These are phyloP conservation scores for Saraca asoca DNA, from an alignment of 331 rosid species.

Conservation along the genomic window DNA sequence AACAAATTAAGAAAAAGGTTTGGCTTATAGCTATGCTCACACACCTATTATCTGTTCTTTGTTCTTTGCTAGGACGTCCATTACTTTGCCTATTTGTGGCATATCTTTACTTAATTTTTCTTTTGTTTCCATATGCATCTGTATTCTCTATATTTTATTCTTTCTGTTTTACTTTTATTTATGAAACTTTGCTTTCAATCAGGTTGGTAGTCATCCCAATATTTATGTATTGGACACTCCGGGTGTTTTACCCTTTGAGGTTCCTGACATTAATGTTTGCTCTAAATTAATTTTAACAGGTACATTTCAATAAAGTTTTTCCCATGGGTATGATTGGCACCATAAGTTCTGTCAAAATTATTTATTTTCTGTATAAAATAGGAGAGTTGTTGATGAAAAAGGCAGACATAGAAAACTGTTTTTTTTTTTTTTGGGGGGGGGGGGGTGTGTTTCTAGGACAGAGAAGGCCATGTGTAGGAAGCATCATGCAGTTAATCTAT, in stretches of 20 bases:
- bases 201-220: slow-evolving; percentile 97
- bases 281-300: slow-evolving; percentile 84
- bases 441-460: no score
- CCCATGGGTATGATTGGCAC: neutral
- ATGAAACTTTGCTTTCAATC: slow-evolving; percentile 29
- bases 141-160: neutral
- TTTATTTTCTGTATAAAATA: neutral
- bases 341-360: no score
- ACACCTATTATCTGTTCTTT: slow-evolving; percentile 8
- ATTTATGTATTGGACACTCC: slow-evolving; percentile 85
- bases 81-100: neutral
- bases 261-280: slow-evolving; percentile 56
- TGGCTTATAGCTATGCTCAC: neutral
- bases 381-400: neutral
- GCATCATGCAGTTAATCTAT: no score
- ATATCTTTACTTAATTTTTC: neutral
- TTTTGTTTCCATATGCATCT: neutral
- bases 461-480: no score
- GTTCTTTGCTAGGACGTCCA: slow-evolving; percentile 8
- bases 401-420: neutral
- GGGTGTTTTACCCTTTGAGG: slow-evolving; percentile 65
- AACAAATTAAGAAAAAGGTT: neutral
- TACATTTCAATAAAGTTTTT: slow-evolving; percentile 35
- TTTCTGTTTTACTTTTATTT: slow-evolving; percentile 30
- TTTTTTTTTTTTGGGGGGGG: no score